Base-by-base conservation (phyloP, 768 basidiomycete species). In the Omphalotus guepiniiformis region DNA sequence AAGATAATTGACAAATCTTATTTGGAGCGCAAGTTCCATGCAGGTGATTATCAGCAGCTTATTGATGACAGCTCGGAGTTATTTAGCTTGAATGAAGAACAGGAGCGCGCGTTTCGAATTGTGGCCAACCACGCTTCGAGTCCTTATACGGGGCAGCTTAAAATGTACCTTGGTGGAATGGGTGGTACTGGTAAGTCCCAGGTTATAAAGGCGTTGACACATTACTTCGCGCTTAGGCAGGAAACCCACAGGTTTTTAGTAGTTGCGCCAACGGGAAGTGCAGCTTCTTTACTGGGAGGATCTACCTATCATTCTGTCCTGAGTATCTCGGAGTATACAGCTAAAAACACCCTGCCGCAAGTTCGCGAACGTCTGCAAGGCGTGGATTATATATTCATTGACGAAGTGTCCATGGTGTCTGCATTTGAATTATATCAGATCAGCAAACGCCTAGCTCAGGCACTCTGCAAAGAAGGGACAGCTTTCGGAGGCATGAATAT, bases 301-400 rank as follows among this genome's bases (percentile, higher is more conserved):
- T 65, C 62, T 0, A 72, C 70, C 2, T 68, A 69, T 44, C 67
- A 71, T 46, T 68, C 61, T 2, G 50, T 62, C 2, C 53, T 70
- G 4, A 59, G 64, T 4, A 55, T 70, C 1, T 44, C 42, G 41
- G 26, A 42, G 13, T 23, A 0, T 60, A 27, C n/a, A 4, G 19
- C 18, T 21, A 8, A 41, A 41, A 13, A 16, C 5, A 26, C 39
- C 15, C 6, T 40, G 18, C 6, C 18, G 4, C 22, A 19, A 7
- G 21, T 40, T 23, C 6, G 39, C 6, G 39, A 40, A 19, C 22
- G 26, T 16, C 15, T 50, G 9, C 9, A 48, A 16, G 37, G 51
- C 25, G 53, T 61, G 11, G 51, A 63, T 4, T 60, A 60, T 50
- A 38, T 66, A 0, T 64, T 66, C 34, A 36, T 65, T 5, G 62